A percentile compares a stretch with the other conserved stretches of the same genome.
phyloP scores from a whole-genome alignment of 129 eudicot genomes.

The Flaveria robusta region DNA sequence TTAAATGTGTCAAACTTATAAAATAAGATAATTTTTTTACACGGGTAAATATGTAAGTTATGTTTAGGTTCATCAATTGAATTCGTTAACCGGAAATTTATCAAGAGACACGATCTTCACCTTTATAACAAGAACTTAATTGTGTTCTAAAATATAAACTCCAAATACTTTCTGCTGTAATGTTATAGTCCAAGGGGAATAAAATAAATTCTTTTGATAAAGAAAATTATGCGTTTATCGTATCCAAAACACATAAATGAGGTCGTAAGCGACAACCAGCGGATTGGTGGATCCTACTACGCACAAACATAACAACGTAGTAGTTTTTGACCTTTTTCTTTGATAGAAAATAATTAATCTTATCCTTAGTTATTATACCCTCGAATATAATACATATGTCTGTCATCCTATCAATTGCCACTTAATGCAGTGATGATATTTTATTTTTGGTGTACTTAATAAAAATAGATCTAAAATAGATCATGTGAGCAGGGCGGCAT shows the following conservation, averaged over 20 bases:
- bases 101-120: too few species aligned
- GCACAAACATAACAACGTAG: neutral
- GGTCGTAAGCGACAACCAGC: neutral
- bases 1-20: neutral
- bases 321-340: neutral
- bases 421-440: neutral
- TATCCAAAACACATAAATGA: slow-evolving; percentile 1
- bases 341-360: neutral
- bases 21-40: neutral
- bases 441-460: neutral
- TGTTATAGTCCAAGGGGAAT: neutral
- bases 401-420: neutral
- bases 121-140: too few species aligned
- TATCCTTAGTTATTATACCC: neutral
- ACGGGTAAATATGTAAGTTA: neutral
- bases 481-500: too few species aligned
- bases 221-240: neutral
- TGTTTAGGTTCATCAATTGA: neutral
- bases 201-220: neutral
- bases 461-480: too few species aligned
- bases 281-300: slow-evolving; percentile 1
- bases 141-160: neutral
- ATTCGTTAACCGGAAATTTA: too few species aligned
- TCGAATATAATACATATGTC: too few species aligned
- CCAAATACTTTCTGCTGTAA: neutral